phyloP scores from a whole-genome alignment of 2,329 filamentous ascomycete genomes.

The Botrytis galanthina region DNA sequence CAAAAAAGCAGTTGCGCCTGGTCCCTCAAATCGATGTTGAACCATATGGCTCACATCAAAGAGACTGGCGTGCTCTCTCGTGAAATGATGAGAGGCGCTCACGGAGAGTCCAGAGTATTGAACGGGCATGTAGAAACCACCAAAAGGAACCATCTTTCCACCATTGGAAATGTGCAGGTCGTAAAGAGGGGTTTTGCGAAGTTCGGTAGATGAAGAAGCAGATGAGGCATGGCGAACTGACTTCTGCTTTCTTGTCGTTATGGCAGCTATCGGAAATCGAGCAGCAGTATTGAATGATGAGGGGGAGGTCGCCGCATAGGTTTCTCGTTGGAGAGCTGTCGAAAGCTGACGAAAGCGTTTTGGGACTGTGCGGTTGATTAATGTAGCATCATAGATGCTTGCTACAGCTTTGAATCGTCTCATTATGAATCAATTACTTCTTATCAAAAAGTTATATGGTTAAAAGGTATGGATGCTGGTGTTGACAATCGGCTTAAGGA shows the following conservation, averaged over 20 bases:
- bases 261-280: slow-evolving; percentile 8
- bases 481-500: slow-evolving; percentile 20
- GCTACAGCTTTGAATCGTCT: slow-evolving; percentile 35
- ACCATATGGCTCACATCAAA: slow-evolving; percentile 99
- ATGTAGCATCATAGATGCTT: slow-evolving; percentile 26
- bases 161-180: slow-evolving; percentile 74
- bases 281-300: slow-evolving; percentile 17
- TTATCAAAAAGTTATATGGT: slow-evolving; percentile 13
- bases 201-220: slow-evolving; percentile 31
- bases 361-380: slow-evolving; percentile 20
- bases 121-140: slow-evolving; percentile 88
- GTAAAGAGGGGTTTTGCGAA: slow-evolving; percentile 70
- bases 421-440: slow-evolving; percentile 34
- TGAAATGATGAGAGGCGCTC: slow-evolving; percentile 84
- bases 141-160: slow-evolving; percentile 96
- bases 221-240: slow-evolving; percentile 29
- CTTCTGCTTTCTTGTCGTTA: background rate
- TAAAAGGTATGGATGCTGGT: slow-evolving; percentile 15
- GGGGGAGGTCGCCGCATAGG: slow-evolving; percentile 13
- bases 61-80: slow-evolving; percentile 79
- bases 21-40: slow-evolving; percentile 80
- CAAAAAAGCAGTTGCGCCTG: slow-evolving; percentile 76
- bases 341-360: slow-evolving; percentile 30
- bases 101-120: slow-evolving; percentile 79
- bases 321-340: slow-evolving; percentile 29